These are phyloP conservation scores for Ustanciosporium gigantosporum DNA, from an alignment of 1,284 basidiomycete genomes.

Conservation along the genomic window DNA sequence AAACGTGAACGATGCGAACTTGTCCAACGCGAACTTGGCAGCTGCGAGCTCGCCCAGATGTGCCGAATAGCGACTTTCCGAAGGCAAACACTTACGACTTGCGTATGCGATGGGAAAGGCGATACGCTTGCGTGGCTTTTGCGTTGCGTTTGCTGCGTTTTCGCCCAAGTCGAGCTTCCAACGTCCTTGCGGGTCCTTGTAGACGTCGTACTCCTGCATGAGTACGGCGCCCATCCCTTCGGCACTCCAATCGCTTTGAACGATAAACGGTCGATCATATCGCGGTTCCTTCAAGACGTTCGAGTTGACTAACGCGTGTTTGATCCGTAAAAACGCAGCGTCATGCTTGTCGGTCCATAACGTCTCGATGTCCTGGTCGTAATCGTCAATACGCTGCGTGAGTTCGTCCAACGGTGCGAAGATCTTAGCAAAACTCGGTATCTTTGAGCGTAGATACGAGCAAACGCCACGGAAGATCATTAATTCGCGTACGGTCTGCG, in stretches of 20 bases:
- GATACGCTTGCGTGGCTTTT: neutral
- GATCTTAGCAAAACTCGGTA: neutral
- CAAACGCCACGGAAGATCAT: neutral
- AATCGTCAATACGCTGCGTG: neutral
- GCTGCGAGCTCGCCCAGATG: slow-evolving; percentile 1
- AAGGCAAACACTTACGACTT: neutral
- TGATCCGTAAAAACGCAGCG: neutral
- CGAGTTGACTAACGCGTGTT: neutral
- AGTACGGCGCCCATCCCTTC: slow-evolving; percentile 4
- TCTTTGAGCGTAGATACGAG: neutral
- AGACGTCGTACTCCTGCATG: neutral
- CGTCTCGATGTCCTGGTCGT: neutral
- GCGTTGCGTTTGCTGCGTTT: no score
- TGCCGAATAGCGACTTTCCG: neutral
- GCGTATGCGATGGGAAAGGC: neutral
- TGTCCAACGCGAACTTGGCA: neutral
- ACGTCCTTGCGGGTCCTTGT: neutral
- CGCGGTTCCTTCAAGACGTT: slow-evolving; percentile 39
- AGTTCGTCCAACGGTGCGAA: neutral
- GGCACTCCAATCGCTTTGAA: slow-evolving; percentile 2
- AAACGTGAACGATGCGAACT: neutral
- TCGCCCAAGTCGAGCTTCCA: neutral
- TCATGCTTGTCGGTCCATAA: neutral
- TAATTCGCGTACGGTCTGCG: neutral
- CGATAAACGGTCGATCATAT: slow-evolving; percentile 26